Evolutionary conservation across 2,329 filamentous ascomycete genomes (phyloP), one percentile per base, ranked within the genome.

Genomic region (Fusarium sp.): DNA sequence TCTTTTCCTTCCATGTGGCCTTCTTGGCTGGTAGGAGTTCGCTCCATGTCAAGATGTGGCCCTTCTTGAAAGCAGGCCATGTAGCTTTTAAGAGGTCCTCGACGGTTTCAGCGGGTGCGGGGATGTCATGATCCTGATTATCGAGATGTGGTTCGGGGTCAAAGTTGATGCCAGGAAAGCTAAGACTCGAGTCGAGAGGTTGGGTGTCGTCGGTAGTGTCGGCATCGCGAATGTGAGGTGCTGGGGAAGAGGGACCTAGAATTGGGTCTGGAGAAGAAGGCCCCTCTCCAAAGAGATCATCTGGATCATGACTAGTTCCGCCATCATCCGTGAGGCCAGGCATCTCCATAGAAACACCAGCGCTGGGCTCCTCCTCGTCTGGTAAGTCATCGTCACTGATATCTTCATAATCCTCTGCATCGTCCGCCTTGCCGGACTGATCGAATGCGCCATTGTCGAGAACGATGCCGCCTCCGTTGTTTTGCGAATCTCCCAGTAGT

Each of bases 341-440:
- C n/a, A 87, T 80, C 63, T 90, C 86, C 52, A 83, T 80, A 20
- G 84, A 86, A 22, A 80, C 78, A 58, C 80, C 82, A 10, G 80
- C 82, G 17, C 81, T 82, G 35, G 82, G 83, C 63, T 91, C 89
- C 73, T 96, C 94, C 72, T 96, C 94, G 12, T 96, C 94, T 17
- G 94, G 93, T 13, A 98, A 87, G 72, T 98, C 95, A 80, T 97
- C 95, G 80, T 98, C 96, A 74, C 93, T 93, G 71, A 98, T 95
- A 79, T 98, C 94, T 80, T 94, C 94, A 77, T 88, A 99, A 80
- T 99, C 96, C 71, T 96, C 85, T 45, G 96, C 96, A 83, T 98
- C 94, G 69, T 95, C 95, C 62, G 95, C 96, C 83, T 99, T 99
- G 81, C 94, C 93, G 12, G 87, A 86, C 73, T 90, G 87, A 73